Percentiles rank a stretch among this genome's conserved stretches.
These are phyloP conservation scores for Mucor lusitanicus DNA, from an alignment of 371 early-diverging fungal genomes.

Conservation along the genomic window DNA sequence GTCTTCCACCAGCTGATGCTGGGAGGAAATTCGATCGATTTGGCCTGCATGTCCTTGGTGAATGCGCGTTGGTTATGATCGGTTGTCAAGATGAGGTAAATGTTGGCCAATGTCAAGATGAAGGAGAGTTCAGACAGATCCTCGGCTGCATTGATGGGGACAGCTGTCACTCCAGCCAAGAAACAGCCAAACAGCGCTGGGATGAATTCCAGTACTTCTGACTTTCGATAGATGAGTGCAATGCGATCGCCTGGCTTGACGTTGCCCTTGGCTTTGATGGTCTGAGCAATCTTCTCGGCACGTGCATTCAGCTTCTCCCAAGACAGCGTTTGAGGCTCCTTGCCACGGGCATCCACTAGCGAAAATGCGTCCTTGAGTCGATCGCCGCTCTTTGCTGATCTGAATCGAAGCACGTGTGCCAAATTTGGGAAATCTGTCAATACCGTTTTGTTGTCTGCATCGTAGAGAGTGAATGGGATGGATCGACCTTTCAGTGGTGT, in stretches of 20 bases:
- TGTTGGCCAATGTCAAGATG: slow-evolving; percentile 68
- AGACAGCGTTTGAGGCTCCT: slow-evolving; percentile 63
- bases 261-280: slow-evolving; percentile 61
- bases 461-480: slow-evolving; percentile 17
- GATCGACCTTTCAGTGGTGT: slow-evolving; percentile 21
- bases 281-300: slow-evolving; percentile 70
- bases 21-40: slow-evolving; percentile 63
- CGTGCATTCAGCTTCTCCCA: slow-evolving; percentile 76
- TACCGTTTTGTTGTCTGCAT: slow-evolving; percentile 27
- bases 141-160: slow-evolving; percentile 82
- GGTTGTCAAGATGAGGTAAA: slow-evolving; percentile 76
- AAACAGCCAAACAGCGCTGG: slow-evolving; percentile 81
- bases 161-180: slow-evolving; percentile 80
- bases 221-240: slow-evolving; percentile 79
- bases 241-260: slow-evolving; percentile 67
- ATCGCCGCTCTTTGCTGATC: slow-evolving; percentile 50
- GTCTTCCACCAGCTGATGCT: slow-evolving; percentile 80
- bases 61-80: slow-evolving; percentile 76
- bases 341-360: slow-evolving; percentile 75
- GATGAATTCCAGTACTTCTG: slow-evolving; percentile 79
- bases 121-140: slow-evolving; percentile 77
- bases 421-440: slow-evolving; percentile 55
- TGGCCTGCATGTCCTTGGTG: slow-evolving; percentile 63
- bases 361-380: slow-evolving; percentile 60
- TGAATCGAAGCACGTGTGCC: slow-evolving; percentile 58